A percentile compares a stretch with the other conserved stretches of the same genome.
Evolutionary conservation across 345 rosid species (phyloP).

Genomic region (Schrenkiella parvula): DNA sequence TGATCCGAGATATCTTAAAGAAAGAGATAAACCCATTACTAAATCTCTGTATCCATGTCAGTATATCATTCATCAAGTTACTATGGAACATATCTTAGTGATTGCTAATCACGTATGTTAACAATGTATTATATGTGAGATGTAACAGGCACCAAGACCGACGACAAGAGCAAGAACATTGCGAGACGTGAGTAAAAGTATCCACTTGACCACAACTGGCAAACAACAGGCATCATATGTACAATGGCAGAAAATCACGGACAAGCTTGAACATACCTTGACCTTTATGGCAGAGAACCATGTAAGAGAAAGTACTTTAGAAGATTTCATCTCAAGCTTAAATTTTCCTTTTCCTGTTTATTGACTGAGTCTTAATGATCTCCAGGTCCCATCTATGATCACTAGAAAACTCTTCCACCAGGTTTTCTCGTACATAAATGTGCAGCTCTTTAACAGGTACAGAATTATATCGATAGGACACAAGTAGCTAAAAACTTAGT

Average conservation of each 20-base stretch:
- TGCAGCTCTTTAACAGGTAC: slow-evolving; percentile 69
- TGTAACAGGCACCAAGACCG: slow-evolving; percentile 52
- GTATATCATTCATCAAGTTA: slow-evolving; percentile 15
- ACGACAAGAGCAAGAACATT: slow-evolving; percentile 37
- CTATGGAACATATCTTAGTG: neutral
- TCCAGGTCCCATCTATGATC: slow-evolving; percentile 58
- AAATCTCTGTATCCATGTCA: slow-evolving; percentile 61
- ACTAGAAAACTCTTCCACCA: slow-evolving; percentile 47
- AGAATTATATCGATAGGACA: neutral
- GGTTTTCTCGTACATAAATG: slow-evolving; percentile 62
- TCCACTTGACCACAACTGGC: slow-evolving; percentile 38
- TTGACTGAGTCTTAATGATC: slow-evolving; percentile 19
- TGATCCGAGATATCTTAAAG: slow-evolving; percentile 60
- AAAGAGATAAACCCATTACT: slow-evolving; percentile 58
- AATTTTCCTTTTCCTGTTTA: neutral
- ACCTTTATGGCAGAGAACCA: slow-evolving; percentile 43
- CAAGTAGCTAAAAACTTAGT: neutral
- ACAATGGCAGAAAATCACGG: slow-evolving; percentile 60
- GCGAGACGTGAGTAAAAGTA: slow-evolving; percentile 43
- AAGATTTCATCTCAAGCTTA: neutral
- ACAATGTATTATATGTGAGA: slow-evolving; percentile 5
- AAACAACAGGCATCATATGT: slow-evolving; percentile 57
- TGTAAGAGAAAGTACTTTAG: slow-evolving; percentile 34
- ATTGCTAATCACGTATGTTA: neutral
- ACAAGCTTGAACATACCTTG: slow-evolving; percentile 45